Evolutionary conservation across 768 basidiomycete genomes (phyloP).

Genomic region (Tricholoma sp.): DNA sequence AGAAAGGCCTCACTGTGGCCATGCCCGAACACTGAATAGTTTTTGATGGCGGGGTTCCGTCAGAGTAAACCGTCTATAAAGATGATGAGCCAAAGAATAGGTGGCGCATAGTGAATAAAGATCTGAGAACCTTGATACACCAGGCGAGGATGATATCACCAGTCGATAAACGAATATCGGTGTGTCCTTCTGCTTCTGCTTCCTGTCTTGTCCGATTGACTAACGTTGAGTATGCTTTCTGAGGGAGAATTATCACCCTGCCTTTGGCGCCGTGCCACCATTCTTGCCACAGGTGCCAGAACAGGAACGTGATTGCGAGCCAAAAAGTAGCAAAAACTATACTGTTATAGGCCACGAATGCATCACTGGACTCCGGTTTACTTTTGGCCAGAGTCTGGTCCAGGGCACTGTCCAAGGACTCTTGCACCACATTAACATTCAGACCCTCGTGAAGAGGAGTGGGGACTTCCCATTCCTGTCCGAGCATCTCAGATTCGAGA

Average conservation of each 20-base stretch:
- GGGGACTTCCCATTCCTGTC: slow-evolving; percentile 33
- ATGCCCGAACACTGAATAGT: not conserved
- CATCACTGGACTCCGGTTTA: not conserved
- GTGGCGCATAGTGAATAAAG: not conserved
- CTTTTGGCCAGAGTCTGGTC: not conserved
- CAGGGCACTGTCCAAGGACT: slow-evolving; percentile 18
- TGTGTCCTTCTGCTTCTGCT: slow-evolving; percentile 14
- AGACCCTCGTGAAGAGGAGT: slow-evolving; percentile 26
- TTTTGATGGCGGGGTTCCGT: not conserved
- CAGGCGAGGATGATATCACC: slow-evolving; percentile 39
- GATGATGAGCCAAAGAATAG: not conserved
- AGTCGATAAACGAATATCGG: slow-evolving; percentile 22
- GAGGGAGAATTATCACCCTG: slow-evolving; percentile 29
- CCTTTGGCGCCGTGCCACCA: slow-evolving; percentile 33
- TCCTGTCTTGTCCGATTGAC: slow-evolving; percentile 26
- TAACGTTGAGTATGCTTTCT: slow-evolving; percentile 22
- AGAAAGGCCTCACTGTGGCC: not conserved
- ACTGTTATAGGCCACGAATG: slow-evolving; percentile 9
- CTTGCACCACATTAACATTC: slow-evolving; percentile 29
- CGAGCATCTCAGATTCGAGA: slow-evolving; percentile 34
- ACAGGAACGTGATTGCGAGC: slow-evolving; percentile 26
- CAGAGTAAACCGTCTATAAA: not conserved
- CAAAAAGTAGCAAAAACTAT: slow-evolving; percentile 25
- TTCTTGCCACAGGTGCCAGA: slow-evolving; percentile 31
- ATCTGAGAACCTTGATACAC: slow-evolving; percentile 30